These are phyloP conservation scores for Kodamaea laetipori DNA, from an alignment of 805 yeast species.

Conservation along the genomic window DNA sequence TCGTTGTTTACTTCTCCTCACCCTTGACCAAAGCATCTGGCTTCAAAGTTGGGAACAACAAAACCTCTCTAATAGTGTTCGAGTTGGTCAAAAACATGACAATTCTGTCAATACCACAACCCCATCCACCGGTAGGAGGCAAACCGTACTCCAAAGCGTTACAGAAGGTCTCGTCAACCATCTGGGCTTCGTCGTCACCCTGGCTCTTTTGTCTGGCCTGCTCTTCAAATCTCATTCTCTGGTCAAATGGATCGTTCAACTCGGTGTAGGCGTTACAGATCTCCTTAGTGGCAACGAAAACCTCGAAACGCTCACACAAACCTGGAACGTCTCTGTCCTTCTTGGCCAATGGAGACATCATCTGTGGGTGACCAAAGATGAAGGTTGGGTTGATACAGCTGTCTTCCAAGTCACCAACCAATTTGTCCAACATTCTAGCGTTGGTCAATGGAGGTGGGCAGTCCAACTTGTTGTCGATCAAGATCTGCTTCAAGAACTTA, in stretches of 20 bases:
- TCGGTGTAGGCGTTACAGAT: conserved; percentile 98
- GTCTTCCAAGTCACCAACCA: conserved; percentile 96
- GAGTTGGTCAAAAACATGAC: conserved; percentile 98
- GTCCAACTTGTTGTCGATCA: conserved; percentile 78
- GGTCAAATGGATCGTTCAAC: conserved; percentile 98
- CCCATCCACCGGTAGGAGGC: conserved; percentile 99
- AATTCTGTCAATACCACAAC: conserved; percentile 97
- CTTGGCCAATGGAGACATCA: conserved; percentile 99
- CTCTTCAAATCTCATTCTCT: conserved; percentile 96
- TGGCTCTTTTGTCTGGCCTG: conserved; percentile 98
- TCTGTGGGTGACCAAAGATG: conserved; percentile 98
- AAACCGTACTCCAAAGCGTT: conserved; percentile 97
- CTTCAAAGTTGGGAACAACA: conserved; percentile 97
- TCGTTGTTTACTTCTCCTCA: conserved; percentile 23
- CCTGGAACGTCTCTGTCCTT: conserved; percentile 91
- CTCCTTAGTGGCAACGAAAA: conserved; percentile 97
- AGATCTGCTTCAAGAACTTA: conserved; percentile 77
- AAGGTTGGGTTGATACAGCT: conserved; percentile 94
- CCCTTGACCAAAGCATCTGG: conserved; percentile 65
- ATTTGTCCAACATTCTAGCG: conserved; percentile 98
- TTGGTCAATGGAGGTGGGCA: conserved; percentile 93
- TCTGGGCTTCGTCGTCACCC: conserved; percentile 99
- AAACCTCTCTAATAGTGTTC: conserved; percentile 95
- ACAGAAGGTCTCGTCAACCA: conserved; percentile 95
- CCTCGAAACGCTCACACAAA: conserved; percentile 96